These are phyloP conservation scores for Evernia prunastri DNA, from an alignment of 495 filamentous ascomycete genomes.

Conservation along the genomic window DNA sequence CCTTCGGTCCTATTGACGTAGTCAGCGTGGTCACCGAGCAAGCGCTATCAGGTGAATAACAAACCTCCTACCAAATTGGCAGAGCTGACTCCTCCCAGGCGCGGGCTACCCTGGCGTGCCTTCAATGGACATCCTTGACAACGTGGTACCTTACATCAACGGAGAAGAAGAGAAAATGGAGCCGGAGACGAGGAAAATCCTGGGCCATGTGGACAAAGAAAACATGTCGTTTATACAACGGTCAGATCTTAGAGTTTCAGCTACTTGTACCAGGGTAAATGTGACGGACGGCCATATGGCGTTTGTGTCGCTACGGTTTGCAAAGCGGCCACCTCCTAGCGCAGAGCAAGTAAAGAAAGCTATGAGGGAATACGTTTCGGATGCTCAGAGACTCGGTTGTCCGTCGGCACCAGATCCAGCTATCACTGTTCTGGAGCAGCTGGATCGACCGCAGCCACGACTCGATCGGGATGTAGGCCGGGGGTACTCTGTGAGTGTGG, in stretches of 20 bases:
- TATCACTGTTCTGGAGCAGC: slow-evolving; percentile 73
- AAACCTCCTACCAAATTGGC: neutral
- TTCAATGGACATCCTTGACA: slow-evolving; percentile 67
- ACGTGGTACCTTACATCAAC: slow-evolving; percentile 79
- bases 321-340: slow-evolving; percentile 45
- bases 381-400: slow-evolving; percentile 66
- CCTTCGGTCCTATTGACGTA: slow-evolving; percentile 65
- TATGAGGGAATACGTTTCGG: slow-evolving; percentile 64
- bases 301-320: slow-evolving; percentile 72
- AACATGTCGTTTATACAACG: slow-evolving; percentile 62
- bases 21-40: slow-evolving; percentile 85
- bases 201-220: slow-evolving; percentile 59
- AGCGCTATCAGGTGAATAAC: slow-evolving; percentile 51
- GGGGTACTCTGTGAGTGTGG: slow-evolving; percentile 78
- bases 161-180: slow-evolving; percentile 87
- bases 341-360: slow-evolving; percentile 64
- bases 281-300: slow-evolving; percentile 82
- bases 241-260: slow-evolving; percentile 57
- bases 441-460: slow-evolving; percentile 76
- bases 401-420: slow-evolving; percentile 67
- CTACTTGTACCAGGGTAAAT: slow-evolving; percentile 74
- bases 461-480: slow-evolving; percentile 67
- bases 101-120: slow-evolving; percentile 85
- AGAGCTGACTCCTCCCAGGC: slow-evolving; percentile 32
- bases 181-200: slow-evolving; percentile 79